A percentile compares a stretch with the other conserved stretches of the same genome.
phyloP scores from a whole-genome alignment of 495 filamentous ascomycete species.

The Bryoglossum gracile region DNA sequence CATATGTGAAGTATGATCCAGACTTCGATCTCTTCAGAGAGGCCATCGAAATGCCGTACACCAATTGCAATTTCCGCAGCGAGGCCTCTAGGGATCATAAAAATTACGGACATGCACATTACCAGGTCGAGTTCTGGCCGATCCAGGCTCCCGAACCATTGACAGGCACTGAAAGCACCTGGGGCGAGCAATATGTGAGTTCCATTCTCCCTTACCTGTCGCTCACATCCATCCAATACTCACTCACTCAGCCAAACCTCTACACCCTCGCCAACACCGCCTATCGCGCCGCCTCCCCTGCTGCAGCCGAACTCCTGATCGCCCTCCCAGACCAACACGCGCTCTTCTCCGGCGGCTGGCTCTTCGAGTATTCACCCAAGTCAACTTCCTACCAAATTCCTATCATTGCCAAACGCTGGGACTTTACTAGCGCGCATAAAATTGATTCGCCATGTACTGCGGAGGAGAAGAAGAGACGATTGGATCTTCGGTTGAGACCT shows the following conservation, averaged over 20 bases:
- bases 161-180: constrained; percentile 1
- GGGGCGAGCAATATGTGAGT: constrained; percentile 15
- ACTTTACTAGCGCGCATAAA: constrained; percentile 2
- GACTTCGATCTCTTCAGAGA: constrained; percentile 7
- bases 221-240: background rate
- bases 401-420: constrained; percentile 3
- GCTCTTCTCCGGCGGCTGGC: constrained; percentile 5
- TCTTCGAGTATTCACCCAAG: constrained; percentile 12
- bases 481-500: background rate
- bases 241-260: constrained; percentile 1
- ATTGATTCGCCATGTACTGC: constrained; percentile 4
- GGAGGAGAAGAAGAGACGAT: constrained; percentile 1
- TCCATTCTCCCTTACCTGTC: background rate
- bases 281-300: background rate
- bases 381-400: background rate
- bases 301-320: constrained; percentile 11
- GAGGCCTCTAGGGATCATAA: background rate
- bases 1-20: constrained; percentile 12
- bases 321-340: constrained; percentile 2
- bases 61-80: constrained; percentile 4
- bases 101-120: background rate
- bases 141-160: background rate
- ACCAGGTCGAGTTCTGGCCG: constrained; percentile 9
- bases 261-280: constrained; percentile 3
- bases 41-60: constrained; percentile 1